Base-by-base conservation (phyloP, 768 basidiomycete genomes). In the Clathrus columnatus region DNA sequence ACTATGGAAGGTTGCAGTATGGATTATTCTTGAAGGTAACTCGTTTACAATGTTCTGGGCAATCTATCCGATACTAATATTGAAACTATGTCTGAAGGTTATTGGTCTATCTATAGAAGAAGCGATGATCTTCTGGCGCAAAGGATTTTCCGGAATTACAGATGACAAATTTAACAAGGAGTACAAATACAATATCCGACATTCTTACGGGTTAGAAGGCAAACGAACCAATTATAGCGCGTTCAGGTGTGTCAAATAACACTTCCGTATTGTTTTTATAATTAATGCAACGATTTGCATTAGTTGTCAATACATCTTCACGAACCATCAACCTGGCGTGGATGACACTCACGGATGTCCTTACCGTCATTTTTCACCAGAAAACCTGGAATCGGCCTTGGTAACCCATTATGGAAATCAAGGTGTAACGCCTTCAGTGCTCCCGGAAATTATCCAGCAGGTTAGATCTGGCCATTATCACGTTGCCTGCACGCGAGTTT, bases 91-190 rank as follows among this genome's bases (percentile, higher is more conserved):
- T 14, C 21, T 23, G 16, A 63, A 96, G 95, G 89, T 90, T 1
- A 74, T 98, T 55, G 96, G 96, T 7, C 70, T 99, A 56, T 85
- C 94, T 0, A 81, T 99, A 30, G 95, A 99, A 16, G 96, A 99
- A 70, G 93, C 96, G 1, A 67, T 97, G 47, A 71, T 78, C 8
- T 99, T 96, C 69, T 99, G 96, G 96, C 76, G 91, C 52, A 88
- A 84, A 65, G 84, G 88, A 23, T 96, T 95, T 67, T 69, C 68
- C 5, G 64, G 74, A 59, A 81, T 91, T 53, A 82, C 85, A 8
- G 95, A 97, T 57, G 92, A 97, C 71, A 86, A 91, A 67, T 99
- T 98, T 71, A 95, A 94, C 74, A 99, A 98, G 67, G 89, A 96
- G 66, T 85, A 97, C 77, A 85, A 83, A 63, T 99, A 99, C 68